phyloP scores from a whole-genome alignment of 192 early-diverging fungal genomes.

The Rhizophlyctis rosea region DNA sequence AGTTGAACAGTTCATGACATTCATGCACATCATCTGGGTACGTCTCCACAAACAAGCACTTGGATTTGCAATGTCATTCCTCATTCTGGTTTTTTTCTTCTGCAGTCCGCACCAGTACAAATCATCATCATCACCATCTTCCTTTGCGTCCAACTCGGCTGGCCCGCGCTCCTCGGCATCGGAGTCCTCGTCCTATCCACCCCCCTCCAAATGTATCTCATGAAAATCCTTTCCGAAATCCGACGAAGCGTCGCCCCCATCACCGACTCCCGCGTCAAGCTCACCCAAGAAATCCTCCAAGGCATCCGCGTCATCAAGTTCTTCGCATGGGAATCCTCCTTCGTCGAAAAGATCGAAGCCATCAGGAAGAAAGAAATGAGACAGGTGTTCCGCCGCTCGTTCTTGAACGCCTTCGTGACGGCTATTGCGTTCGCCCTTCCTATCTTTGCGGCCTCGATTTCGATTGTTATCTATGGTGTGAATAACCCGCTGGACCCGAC shows the following conservation, averaged over 20 bases:
- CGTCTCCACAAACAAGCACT: too few species aligned
- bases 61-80: too few species aligned
- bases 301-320: slow-evolving; percentile 78
- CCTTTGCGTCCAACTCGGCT: slow-evolving; percentile 37
- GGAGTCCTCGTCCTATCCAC: slow-evolving; percentile 38
- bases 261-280: slow-evolving; percentile 72
- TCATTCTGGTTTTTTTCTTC: neutral
- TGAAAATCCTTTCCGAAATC: slow-evolving; percentile 34
- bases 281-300: slow-evolving; percentile 63
- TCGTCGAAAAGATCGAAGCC: slow-evolving; percentile 63
- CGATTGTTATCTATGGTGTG: slow-evolving; percentile 46
- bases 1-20: slow-evolving; percentile 50
- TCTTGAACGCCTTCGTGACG: slow-evolving; percentile 39
- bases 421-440: slow-evolving; percentile 50
- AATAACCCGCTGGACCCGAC: slow-evolving; percentile 28
- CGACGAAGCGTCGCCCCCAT: slow-evolving; percentile 49
- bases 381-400: slow-evolving; percentile 30
- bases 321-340: slow-evolving; percentile 65
- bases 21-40: slow-evolving; percentile 39
- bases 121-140: slow-evolving; percentile 41
- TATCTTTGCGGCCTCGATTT: slow-evolving; percentile 34
- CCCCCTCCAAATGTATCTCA: slow-evolving; percentile 41
- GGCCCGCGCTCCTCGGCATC: slow-evolving; percentile 30
- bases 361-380: slow-evolving; percentile 42
- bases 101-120: slow-evolving; percentile 42